A percentile compares a stretch with the other conserved stretches of the same genome.
phyloP scores from a whole-genome alignment of 345 rosid genomes.

The Fremontodendron californicum region DNA sequence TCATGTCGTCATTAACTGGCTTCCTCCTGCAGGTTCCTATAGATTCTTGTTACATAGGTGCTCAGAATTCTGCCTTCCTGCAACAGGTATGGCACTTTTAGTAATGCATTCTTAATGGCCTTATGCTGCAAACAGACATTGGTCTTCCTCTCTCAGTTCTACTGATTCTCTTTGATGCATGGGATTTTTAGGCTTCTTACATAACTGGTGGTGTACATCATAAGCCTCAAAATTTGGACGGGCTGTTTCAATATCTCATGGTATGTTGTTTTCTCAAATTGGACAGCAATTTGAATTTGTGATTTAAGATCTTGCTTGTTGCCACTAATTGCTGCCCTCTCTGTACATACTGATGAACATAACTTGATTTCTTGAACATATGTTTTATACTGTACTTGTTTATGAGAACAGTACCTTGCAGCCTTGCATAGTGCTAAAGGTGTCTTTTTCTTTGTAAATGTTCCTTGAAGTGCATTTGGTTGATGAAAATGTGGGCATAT shows the following conservation, averaged over 20 bases:
- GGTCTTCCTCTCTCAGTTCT: slow-evolving; percentile 9
- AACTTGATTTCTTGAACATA: background rate
- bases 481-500: background rate
- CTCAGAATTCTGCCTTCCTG: slow-evolving; percentile 81
- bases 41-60: slow-evolving; percentile 83
- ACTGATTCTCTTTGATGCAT: slow-evolving; percentile 18
- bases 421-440: background rate
- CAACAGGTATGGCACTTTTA: slow-evolving; percentile 61
- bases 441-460: background rate
- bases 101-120: background rate
- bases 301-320: background rate
- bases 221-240: slow-evolving; percentile 85
- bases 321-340: background rate
- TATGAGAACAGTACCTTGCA: background rate
- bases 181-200: slow-evolving; percentile 68
- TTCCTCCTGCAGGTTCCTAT: slow-evolving; percentile 68
- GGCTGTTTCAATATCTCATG: slow-evolving; percentile 77
- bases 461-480: background rate
- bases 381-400: background rate
- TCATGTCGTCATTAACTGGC: slow-evolving; percentile 1
- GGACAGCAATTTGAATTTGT: background rate
- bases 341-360: background rate
- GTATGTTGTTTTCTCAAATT: slow-evolving; percentile 33
- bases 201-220: slow-evolving; percentile 89
- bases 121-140: background rate